Evolutionary conservation across 2,329 filamentous ascomycete species (phyloP), one percentile per base, ranked within the genome.

Genomic region (Colletotrichum godetiae): DNA sequence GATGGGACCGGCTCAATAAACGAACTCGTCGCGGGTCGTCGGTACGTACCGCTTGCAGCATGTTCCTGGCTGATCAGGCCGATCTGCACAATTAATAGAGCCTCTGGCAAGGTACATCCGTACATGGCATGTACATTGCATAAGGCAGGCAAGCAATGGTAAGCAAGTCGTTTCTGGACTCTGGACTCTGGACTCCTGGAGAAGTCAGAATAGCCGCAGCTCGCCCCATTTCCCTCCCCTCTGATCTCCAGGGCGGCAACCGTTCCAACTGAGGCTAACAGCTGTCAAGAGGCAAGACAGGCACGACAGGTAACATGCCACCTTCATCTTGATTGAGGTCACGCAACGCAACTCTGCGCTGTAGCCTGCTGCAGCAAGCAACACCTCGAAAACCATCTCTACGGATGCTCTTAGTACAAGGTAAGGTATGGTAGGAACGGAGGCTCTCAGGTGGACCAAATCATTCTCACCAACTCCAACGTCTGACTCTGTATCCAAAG

Each of bases 81-180:
- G 68, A 72, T 68, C 69, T 72, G 59, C 69, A 72, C 69, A 72
- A 72, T 59, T 72, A 62, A 55, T 68, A 68, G 64, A 67, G 61
- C 46, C 35, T 33, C 24, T 22, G 24, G 33, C 49, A 68, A 57
- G 46, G 57, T 57, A 68, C 35, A 67, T 71, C 56, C 57, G 57
- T 52, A 67, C 52, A 66, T 33, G 60, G 8, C n/a, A 31, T 33
- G 27, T 24, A 52, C 19, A 33, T 35, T 52, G 42, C 60, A 63
- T 52, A 53, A 62, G 53, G 13, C 53, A 37, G 15, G 35, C 12
- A 5, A 13, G 35, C 35, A 42, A 42, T 27, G 27, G 37, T 13
- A 42, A 42, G 37, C 37, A 42, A 57, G 15, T 31, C 24, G 5
- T 22, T 35, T 8, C 19, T 24, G 27, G 27, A 27, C 27, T 27